Evolutionary conservation across 164 flowering plant genomes (phyloP).

Genomic region (Malania oleifera): DNA sequence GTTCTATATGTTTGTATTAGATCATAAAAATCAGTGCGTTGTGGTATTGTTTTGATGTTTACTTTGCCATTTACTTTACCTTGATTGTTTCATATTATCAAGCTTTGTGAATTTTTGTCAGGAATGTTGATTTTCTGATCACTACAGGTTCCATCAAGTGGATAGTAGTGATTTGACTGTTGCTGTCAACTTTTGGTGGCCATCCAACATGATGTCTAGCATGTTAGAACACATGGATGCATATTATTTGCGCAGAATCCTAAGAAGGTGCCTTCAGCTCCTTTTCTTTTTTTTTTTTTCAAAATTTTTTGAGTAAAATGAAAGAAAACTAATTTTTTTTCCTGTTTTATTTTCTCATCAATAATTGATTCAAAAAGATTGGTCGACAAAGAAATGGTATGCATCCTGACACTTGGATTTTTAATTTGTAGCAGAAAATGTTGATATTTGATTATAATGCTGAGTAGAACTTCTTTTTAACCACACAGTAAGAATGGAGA

Average conservation of each 20-base stretch:
- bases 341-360: slow-evolving; percentile 18
- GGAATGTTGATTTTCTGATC: slow-evolving; percentile 12
- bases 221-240: slow-evolving; percentile 92
- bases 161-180: slow-evolving; percentile 83
- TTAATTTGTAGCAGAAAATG: slow-evolving; percentile 8
- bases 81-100: background rate
- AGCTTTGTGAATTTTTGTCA: background rate
- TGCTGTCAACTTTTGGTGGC: slow-evolving; percentile 97
- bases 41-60: too few relatives aligned
- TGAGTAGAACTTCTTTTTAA: too few relatives aligned
- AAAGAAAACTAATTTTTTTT: background rate
- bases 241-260: slow-evolving; percentile 75
- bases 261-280: slow-evolving; percentile 53
- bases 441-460: background rate
- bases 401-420: slow-evolving; percentile 16
- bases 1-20: background rate
- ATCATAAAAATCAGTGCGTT: background rate
- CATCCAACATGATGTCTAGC: slow-evolving; percentile 56
- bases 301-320: background rate
- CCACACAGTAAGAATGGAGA: too few relatives aligned
- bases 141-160: slow-evolving; percentile 88
- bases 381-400: slow-evolving; percentile 82
- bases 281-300: background rate
- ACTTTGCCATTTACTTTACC: background rate
- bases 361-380: slow-evolving; percentile 41